phyloP scores from a whole-genome alignment of 75 land plant species.

The Picea glauca region DNA sequence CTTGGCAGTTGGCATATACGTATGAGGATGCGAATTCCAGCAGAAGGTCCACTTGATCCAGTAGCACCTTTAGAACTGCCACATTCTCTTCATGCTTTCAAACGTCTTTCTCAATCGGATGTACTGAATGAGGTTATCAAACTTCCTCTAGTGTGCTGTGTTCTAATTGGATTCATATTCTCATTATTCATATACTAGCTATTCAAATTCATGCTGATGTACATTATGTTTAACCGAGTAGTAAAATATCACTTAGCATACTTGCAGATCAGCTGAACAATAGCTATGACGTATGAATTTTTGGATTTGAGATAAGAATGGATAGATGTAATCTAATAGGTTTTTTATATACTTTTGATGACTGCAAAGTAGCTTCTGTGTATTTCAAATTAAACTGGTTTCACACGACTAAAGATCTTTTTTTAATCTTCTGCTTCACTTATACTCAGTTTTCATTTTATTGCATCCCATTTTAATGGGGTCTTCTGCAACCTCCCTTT shows the following conservation, averaged over 20 bases:
- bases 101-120: constrained; percentile 54
- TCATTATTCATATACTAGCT: background rate
- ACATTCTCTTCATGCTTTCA: constrained; percentile 86
- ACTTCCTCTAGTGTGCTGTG: background rate
- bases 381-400: background rate
- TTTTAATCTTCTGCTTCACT: too few species aligned
- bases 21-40: constrained; percentile 73
- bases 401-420: too few species aligned
- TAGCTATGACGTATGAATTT: background rate
- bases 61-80: constrained; percentile 79
- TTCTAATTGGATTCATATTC: background rate
- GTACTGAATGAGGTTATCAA: constrained; percentile 47
- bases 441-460: too few species aligned
- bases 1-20: constrained; percentile 86
- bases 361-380: background rate
- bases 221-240: background rate
- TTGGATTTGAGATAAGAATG: background rate
- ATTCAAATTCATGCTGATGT: background rate
- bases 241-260: background rate
- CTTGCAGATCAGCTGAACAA: background rate
- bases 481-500: too few species aligned
- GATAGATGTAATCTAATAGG: background rate
- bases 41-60: constrained; percentile 68
- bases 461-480: too few species aligned
- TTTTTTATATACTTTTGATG: background rate